phyloP scores from a whole-genome alignment of 345 rosid genomes.

The Moricandia arvensis region DNA sequence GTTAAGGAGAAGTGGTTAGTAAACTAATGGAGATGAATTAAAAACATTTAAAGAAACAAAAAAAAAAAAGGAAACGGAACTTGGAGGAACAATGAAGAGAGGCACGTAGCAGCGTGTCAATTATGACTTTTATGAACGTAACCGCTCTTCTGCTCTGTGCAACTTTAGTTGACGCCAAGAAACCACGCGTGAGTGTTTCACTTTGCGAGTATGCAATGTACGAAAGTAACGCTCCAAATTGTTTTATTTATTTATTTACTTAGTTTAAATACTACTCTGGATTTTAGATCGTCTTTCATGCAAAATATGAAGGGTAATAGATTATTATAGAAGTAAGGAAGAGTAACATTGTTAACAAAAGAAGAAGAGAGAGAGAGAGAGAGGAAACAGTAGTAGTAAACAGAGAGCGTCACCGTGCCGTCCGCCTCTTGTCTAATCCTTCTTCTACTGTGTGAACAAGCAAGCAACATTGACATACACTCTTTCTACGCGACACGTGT shows the following conservation, averaged over 20 bases:
- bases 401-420: conserved; percentile 59
- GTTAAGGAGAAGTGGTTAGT: neutral
- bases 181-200: conserved; percentile 38
- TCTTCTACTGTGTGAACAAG: conserved; percentile 43
- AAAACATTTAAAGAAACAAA: neutral
- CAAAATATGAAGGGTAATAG: neutral
- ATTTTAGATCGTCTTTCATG: neutral
- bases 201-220: neutral
- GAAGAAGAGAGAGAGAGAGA: neutral
- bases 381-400: conserved; percentile 39
- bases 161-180: conserved; percentile 38
- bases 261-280: neutral
- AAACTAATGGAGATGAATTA: neutral
- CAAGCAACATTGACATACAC: conserved; percentile 40
- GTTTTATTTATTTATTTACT: neutral
- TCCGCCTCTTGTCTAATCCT: conserved; percentile 54
- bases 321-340: too few species aligned
- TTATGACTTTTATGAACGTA: conserved; percentile 42
- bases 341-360: neutral
- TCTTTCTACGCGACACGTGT: conserved; percentile 25
- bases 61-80: neutral
- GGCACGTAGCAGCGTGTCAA: conserved; percentile 35
- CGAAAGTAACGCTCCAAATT: conserved; percentile 27
- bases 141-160: conserved; percentile 43
- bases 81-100: neutral